Evolutionary conservation across 1,284 basidiomycete species (phyloP).

Genomic region (Apiotrichum veenhuisii): DNA sequence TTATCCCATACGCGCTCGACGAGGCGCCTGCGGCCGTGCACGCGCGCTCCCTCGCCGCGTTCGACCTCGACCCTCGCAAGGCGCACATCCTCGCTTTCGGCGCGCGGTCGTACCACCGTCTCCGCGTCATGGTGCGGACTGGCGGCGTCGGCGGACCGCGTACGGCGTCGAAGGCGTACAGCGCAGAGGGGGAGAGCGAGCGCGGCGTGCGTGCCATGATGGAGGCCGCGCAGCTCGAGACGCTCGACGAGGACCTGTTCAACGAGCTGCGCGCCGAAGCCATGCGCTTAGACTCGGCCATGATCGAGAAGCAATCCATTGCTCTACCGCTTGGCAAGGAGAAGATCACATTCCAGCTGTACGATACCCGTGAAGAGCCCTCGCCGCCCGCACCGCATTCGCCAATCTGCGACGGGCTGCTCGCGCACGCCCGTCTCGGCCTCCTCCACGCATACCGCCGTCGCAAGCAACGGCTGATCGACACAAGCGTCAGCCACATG

Average conservation of each 20-base stretch:
- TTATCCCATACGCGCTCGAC: slow-evolving; percentile 48
- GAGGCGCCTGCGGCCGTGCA: slow-evolving; percentile 32
- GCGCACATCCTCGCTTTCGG: slow-evolving; percentile 35
- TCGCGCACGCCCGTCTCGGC: slow-evolving; percentile 27
- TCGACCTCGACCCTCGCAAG: slow-evolving; percentile 42
- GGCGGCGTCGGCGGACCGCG: neutral
- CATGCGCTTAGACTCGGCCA: slow-evolving; percentile 15
- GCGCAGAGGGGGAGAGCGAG: slow-evolving; percentile 5
- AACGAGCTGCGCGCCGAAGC: slow-evolving; percentile 33
- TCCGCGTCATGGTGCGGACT: slow-evolving; percentile 24
- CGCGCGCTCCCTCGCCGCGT: slow-evolving; percentile 39
- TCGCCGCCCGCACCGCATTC: slow-evolving; percentile 7
- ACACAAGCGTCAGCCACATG: neutral
- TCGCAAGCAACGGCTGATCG: slow-evolving; percentile 31
- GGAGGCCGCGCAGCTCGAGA: slow-evolving; percentile 42
- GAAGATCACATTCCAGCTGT: slow-evolving; percentile 35
- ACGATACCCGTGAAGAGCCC: slow-evolving; percentile 27
- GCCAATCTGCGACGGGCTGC: slow-evolving; percentile 32
- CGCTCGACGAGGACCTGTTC: slow-evolving; percentile 48
- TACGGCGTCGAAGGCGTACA: slow-evolving; percentile 6
- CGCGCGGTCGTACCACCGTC: slow-evolving; percentile 27
- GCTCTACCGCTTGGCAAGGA: slow-evolving; percentile 23
- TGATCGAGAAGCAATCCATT: slow-evolving; percentile 23
- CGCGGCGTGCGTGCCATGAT: slow-evolving; percentile 25
- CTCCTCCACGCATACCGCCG: slow-evolving; percentile 31